Percentiles rank a stretch among this genome's conserved stretches.
Conservation (phyloP, 2,329 filamentous ascomycete genomes). For the Alternaria gaisen region DNA sequence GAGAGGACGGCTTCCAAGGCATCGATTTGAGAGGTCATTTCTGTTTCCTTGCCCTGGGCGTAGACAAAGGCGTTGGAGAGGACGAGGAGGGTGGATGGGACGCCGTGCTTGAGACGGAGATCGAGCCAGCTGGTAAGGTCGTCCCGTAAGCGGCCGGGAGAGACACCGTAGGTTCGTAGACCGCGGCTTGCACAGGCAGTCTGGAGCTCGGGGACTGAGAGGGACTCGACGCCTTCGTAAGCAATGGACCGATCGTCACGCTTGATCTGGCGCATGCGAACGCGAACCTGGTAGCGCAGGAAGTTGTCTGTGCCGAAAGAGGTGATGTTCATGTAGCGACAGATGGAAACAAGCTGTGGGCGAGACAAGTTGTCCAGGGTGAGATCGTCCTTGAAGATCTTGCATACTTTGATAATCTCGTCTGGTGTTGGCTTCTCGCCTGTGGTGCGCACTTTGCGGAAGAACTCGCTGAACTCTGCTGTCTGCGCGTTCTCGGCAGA, state of each 20-base stretch:
- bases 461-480: conserved; percentile 95
- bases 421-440: conserved; percentile 87
- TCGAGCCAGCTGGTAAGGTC: conserved; percentile 95
- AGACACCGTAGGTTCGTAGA: conserved; percentile 90
- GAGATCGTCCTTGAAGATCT: conserved; percentile 97
- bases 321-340: conserved; percentile 97
- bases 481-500: conserved; percentile 84
- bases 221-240: conserved; percentile 89
- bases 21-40: conserved; percentile 89
- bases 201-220: conserved; percentile 94
- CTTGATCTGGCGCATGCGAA: conserved; percentile 99
- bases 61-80: conserved; percentile 99
- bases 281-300: conserved; percentile 94
- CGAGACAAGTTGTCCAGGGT: conserved; percentile 96
- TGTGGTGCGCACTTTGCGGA: conserved; percentile 88
- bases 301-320: conserved; percentile 97
- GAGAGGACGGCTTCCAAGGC: conserved; percentile 91
- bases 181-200: conserved; percentile 90
- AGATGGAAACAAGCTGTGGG: conserved; percentile 96
- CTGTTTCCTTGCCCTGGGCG: conserved; percentile 81
- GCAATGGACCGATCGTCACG: conserved; percentile 93
- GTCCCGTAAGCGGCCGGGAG: conserved; percentile 84
- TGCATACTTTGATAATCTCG: conserved; percentile 98
- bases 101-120: conserved; percentile 88
- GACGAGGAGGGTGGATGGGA: conserved; percentile 95